Base-by-base conservation (phyloP, 2,329 filamentous ascomycete genomes). In the Beauveria rudraprayagi region DNA sequence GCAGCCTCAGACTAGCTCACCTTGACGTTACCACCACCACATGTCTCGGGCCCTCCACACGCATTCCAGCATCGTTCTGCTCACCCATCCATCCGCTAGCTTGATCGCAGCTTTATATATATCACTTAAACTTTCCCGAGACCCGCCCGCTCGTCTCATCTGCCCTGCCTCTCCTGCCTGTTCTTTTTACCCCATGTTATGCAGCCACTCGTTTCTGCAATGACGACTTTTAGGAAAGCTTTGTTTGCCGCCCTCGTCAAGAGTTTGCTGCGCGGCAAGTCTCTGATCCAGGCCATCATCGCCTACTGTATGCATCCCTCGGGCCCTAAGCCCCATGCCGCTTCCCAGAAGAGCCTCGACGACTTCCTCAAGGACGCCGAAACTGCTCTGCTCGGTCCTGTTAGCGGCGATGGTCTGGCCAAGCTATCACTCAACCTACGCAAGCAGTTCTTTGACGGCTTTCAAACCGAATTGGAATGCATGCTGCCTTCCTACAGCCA, bases 401-500 rank as follows among this genome's bases (percentile, higher is more conserved):
- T 81, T 59, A 74, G 76, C 55, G 76, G 72, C 55, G 72, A 78
- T 64, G 75, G 73, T 65, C 73, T 85, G 26, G 68, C 73, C 54
- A 66, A 70, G 30, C 76, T 87, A 61, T 80, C 82, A 3, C 67
- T 70, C 55, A 75, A 74, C 37, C 71, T 88, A 61, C 83, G 81
- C 71, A 70, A 72, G 41, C 82, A 88, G 69, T 84, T 85, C 66
- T 69, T 78, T 48, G 76, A 82, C 50, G 77, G 79, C 43, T 71
- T 87, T 61, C 71, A 78, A 64, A 76, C 74, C 37, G 80, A 84
- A 67, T 72, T 78, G 63, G 76, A 80, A 63, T 85, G 80, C 69
- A 88, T 87, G 85, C 77, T 88, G 22, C 85, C 85, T 2, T 87
- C 84, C 14, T 88, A 85, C 74, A 87, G 82, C 74, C 81, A 86